A percentile compares a stretch with the other conserved stretches of the same genome.
These are phyloP conservation scores for Quercus bicolor DNA, from an alignment of 306 rosid genomes.

Conservation along the genomic window DNA sequence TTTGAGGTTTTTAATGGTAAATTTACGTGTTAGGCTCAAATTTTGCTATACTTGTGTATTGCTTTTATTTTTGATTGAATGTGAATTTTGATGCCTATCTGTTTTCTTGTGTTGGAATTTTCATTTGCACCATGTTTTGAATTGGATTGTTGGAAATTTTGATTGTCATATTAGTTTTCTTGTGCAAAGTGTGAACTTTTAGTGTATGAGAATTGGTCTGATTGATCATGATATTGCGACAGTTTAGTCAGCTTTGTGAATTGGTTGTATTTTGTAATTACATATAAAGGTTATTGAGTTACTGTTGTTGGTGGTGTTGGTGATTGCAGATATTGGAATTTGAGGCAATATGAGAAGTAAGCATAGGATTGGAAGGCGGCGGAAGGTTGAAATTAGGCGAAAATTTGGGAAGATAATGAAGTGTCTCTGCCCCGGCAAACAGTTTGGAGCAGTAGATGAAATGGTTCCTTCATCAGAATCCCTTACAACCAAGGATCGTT, in stretches of 20 bases:
- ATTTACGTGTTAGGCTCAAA: constrained; percentile 18
- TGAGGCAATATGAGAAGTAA: constrained; percentile 37
- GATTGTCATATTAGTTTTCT: neutral
- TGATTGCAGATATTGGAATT: constrained; percentile 45
- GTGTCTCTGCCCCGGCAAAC: constrained; percentile 62
- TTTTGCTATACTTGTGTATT: neutral
- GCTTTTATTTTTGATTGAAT: constrained; percentile 21
- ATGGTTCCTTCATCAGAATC: constrained; percentile 43
- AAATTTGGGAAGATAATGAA: constrained; percentile 51
- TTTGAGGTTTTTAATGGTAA: neutral
- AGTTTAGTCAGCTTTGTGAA: neutral
- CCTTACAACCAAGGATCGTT: constrained; percentile 40
- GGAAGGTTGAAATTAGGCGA: constrained; percentile 30
- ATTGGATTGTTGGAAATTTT: neutral
- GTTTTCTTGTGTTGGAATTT: neutral
- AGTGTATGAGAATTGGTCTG: neutral
- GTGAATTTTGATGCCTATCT: neutral
- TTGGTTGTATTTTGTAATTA: constrained; percentile 8
- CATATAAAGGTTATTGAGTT: constrained; percentile 17
- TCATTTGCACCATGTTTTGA: constrained; percentile 7
- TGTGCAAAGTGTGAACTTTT: neutral
- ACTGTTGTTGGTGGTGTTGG: constrained; percentile 4
- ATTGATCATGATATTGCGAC: constrained; percentile 5
- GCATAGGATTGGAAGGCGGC: constrained; percentile 25
- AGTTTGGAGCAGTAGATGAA: constrained; percentile 40